Percentiles rank a stretch among this genome's conserved stretches.
These are phyloP conservation scores for Thielaviopsis ethacetica DNA, from an alignment of 2,329 filamentous ascomycete genomes.

Conservation along the genomic window DNA sequence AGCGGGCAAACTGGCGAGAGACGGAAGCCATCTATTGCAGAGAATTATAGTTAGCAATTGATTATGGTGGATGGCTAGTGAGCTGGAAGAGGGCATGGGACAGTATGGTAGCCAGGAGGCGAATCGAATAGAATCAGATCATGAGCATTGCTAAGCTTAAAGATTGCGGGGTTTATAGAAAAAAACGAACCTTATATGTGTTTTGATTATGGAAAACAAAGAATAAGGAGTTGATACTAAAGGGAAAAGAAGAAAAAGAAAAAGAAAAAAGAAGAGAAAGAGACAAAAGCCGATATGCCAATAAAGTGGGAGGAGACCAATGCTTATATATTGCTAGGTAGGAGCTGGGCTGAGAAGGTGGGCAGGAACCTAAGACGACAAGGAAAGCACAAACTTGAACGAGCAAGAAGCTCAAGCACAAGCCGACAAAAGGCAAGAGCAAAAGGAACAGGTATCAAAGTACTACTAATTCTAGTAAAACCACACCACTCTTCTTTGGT, in stretches of 20 bases:
- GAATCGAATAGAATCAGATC: too few relatives aligned
- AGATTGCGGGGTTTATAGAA: too few relatives aligned
- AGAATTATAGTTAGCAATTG: slow-evolving; percentile 1
- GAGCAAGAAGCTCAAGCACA: too few relatives aligned
- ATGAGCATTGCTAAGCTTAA: too few relatives aligned
- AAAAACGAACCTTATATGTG: neutral
- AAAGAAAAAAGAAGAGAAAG: slow-evolving; percentile 1
- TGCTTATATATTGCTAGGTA: too few relatives aligned
- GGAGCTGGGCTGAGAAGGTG: neutral
- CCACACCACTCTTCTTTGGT: too few relatives aligned
- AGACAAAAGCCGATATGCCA: neutral
- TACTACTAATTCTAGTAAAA: too few relatives aligned
- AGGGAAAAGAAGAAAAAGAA: neutral
- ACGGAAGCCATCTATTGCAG: slow-evolving; percentile 22
- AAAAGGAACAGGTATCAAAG: too few relatives aligned
- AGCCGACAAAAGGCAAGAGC: too few relatives aligned
- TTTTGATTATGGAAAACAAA: neutral
- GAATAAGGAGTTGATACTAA: neutral
- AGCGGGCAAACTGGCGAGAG: slow-evolving; percentile 38
- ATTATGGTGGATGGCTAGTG: neutral
- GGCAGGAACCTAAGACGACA: neutral
- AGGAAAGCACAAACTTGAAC: too few relatives aligned
- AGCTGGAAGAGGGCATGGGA: neutral
- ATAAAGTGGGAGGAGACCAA: neutral
- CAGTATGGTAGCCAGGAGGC: neutral